A percentile compares a stretch with the other conserved stretches of the same genome.
These are phyloP conservation scores for Plasmodium vinckei DNA, from an alignment of 169 alveolate species.

Conservation along the genomic window DNA sequence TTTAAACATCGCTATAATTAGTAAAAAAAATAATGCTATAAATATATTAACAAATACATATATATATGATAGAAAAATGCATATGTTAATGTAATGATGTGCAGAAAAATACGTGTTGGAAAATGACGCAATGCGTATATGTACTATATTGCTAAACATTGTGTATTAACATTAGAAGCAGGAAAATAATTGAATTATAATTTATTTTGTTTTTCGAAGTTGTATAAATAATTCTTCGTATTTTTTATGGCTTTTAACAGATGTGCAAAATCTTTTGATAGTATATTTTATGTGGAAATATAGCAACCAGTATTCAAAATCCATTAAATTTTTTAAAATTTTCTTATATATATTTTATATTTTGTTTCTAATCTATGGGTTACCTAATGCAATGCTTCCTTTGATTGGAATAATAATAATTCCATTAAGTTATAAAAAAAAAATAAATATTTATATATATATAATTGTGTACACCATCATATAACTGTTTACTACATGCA, in stretches of 20 bases:
- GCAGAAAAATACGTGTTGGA: neutral
- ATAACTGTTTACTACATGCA: neutral
- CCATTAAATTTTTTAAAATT: neutral
- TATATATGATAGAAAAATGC: neutral
- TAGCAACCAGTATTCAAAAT: constrained; percentile 22
- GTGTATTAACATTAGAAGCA: neutral
- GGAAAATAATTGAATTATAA: no score
- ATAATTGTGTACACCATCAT: neutral
- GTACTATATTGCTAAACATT: neutral
- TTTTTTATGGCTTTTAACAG: constrained; percentile 6
- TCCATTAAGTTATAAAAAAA: constrained; percentile 24
- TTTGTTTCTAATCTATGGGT: constrained; percentile 4
- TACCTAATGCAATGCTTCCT: constrained; percentile 20
- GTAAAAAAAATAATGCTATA: constrained; percentile 21
- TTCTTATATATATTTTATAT: constrained; percentile 11
- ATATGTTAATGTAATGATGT: neutral
- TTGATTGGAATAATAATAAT: constrained; percentile 21
- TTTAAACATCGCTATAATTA: constrained; percentile 13
- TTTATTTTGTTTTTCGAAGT: neutral
- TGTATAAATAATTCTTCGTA: neutral
- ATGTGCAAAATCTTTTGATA: constrained; percentile 26
- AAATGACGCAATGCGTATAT: neutral
- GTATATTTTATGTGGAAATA: constrained; percentile 61
- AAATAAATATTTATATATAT: neutral
- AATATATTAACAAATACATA: neutral